phyloP scores from a whole-genome alignment of 306 rosid species.

The Cucurbita argyrosperma region DNA sequence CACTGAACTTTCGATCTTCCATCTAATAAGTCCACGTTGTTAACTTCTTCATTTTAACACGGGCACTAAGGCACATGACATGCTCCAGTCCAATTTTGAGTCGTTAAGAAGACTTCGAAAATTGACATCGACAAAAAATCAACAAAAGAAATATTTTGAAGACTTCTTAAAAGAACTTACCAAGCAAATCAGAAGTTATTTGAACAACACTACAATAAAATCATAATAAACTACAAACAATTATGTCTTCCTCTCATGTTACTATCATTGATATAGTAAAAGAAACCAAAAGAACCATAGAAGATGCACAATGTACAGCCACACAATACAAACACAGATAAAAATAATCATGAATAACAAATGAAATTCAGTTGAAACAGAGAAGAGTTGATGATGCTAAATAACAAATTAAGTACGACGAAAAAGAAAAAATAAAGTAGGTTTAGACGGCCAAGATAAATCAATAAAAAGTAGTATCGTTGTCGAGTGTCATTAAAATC shows the following conservation, averaged over 20 bases:
- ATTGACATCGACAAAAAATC: neutral
- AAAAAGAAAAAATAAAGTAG: neutral
- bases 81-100: too few species aligned
- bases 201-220: neutral
- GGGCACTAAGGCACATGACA: neutral
- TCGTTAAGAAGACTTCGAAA: too few species aligned
- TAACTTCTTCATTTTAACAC: neutral
- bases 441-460: neutral
- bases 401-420: neutral
- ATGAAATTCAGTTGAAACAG: neutral
- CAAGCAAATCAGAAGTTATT: neutral
- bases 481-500: neutral
- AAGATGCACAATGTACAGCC: neutral
- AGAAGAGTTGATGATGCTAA: neutral
- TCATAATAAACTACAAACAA: neutral
- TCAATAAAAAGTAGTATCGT: neutral
- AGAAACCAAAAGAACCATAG: neutral
- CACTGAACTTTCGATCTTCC: neutral
- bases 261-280: neutral
- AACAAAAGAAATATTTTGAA: neutral
- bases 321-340: neutral
- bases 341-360: neutral
- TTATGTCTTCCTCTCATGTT: neutral
- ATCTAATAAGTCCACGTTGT: neutral
- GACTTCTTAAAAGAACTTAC: neutral